These are phyloP conservation scores for Parafenestella ontariensis DNA, from an alignment of 2,329 filamentous ascomycete genomes.

Conservation along the genomic window DNA sequence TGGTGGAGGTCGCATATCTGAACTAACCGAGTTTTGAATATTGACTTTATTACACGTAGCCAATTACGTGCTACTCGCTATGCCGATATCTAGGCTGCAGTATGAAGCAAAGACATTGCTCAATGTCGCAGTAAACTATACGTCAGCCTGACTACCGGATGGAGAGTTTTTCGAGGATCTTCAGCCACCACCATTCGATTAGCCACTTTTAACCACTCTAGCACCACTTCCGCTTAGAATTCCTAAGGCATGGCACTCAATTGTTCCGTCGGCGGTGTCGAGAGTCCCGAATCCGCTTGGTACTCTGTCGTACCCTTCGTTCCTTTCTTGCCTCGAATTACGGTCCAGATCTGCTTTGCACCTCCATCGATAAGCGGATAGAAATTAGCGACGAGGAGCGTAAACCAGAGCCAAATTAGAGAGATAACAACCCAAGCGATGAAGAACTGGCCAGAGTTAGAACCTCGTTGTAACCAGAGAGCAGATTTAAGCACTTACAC, in stretches of 20 bases:
- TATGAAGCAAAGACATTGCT: background rate
- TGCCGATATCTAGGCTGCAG: too few relatives aligned
- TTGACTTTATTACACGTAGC: too few relatives aligned
- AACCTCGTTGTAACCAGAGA: background rate
- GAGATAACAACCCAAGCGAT: constrained; percentile 59
- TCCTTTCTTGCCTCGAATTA: background rate
- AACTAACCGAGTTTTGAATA: too few relatives aligned
- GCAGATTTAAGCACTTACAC: background rate
- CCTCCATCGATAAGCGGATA: constrained; percentile 59
- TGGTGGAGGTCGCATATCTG: too few relatives aligned
- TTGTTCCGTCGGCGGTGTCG: background rate
- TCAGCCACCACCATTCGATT: too few relatives aligned
- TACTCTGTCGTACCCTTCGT: background rate
- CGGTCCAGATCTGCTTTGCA: constrained; percentile 1
- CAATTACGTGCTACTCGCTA: too few relatives aligned
- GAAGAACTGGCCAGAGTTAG: constrained; percentile 48
- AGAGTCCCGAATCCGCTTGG: background rate
- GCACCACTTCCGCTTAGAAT: background rate
- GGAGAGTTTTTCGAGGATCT: too few relatives aligned
- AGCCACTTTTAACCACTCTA: background rate
- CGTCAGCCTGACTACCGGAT: too few relatives aligned
- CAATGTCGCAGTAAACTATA: too few relatives aligned
- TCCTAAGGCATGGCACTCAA: background rate
- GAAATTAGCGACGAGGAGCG: constrained; percentile 59
- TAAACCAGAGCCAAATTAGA: constrained; percentile 62